Conservation (phyloP, 1,139 yeast genomes). For the Pichia sp. region DNA sequence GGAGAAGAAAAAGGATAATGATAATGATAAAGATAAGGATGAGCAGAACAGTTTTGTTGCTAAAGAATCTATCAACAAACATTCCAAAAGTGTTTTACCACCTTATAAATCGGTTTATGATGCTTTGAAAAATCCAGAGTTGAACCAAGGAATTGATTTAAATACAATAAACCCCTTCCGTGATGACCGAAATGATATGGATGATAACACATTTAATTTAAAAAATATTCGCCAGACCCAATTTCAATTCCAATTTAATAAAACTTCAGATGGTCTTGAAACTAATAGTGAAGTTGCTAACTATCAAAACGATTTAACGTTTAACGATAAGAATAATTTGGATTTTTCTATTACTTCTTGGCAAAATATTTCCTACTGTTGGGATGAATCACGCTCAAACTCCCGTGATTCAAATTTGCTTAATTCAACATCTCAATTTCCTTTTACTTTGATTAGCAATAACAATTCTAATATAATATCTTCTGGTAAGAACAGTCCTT, state of each 20-base stretch:
- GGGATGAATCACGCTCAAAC: conserved; percentile 13
- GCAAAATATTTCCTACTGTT: conserved; percentile 17
- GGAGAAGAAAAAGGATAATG: not conserved
- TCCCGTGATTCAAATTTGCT: conserved; percentile 7
- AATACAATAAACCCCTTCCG: conserved; percentile 1
- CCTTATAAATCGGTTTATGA: conserved; percentile 28
- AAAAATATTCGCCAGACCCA: conserved; percentile 1
- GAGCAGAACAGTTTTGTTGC: not conserved
- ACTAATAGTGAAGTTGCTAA: not conserved
- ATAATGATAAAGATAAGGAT: not conserved
- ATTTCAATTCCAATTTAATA: conserved; percentile 4
- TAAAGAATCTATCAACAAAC: not conserved
- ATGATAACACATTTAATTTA: not conserved
- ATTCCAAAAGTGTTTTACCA: conserved; percentile 17
- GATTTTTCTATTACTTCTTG: conserved; percentile 28
- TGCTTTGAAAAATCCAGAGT: conserved; percentile 28
- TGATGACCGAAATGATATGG: not conserved
- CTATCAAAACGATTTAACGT: not conserved
- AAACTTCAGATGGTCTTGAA: not conserved
- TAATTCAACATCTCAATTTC: not conserved
- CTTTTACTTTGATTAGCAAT: conserved; percentile 6
- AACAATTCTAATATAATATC: conserved; percentile 13
- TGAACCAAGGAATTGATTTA: conserved; percentile 19
- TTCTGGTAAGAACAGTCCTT: conserved; percentile 10
- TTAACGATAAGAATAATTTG: conserved; percentile 1